phyloP scores from a whole-genome alignment of 2,329 filamentous ascomycete genomes.

The Monilinia polystroma region DNA sequence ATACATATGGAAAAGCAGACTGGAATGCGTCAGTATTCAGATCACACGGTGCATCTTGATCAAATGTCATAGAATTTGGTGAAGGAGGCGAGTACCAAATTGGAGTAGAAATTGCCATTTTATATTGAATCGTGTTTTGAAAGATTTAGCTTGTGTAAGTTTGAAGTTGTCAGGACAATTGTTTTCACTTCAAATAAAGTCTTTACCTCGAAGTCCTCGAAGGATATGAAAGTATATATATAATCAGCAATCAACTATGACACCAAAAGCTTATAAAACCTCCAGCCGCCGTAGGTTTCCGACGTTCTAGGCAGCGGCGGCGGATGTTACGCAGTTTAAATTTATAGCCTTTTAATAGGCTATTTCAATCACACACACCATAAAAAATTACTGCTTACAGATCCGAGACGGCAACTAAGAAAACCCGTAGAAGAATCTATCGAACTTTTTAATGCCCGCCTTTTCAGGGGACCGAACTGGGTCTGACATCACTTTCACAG shows the following conservation, averaged over 20 bases:
- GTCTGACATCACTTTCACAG: constrained; percentile 10
- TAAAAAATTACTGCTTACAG: constrained; percentile 18
- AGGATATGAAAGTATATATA: constrained; percentile 22
- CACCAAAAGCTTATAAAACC: background rate
- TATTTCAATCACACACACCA: constrained; percentile 8
- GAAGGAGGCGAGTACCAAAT: constrained; percentile 20
- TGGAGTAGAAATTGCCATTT: constrained; percentile 17
- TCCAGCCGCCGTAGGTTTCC: constrained; percentile 10
- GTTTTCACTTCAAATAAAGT: background rate
- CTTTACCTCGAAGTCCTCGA: background rate
- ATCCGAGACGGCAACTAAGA: constrained; percentile 16
- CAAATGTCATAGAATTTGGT: constrained; percentile 15
- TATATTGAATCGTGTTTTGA: background rate
- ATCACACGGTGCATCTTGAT: constrained; percentile 18
- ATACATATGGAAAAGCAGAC: constrained; percentile 18
- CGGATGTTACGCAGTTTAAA: background rate
- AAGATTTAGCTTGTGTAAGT: background rate
- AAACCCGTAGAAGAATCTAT: constrained; percentile 13
- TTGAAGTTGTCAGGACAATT: background rate
- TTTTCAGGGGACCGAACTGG: constrained; percentile 5
- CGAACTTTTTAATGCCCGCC: constrained; percentile 16
- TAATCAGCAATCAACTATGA: constrained; percentile 21
- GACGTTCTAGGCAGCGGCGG: constrained; percentile 4
- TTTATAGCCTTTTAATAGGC: constrained; percentile 21
- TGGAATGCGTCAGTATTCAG: constrained; percentile 13